Conservation (phyloP, 2,329 filamentous ascomycete species). For the Ophiocordyceps robertsii region DNA sequence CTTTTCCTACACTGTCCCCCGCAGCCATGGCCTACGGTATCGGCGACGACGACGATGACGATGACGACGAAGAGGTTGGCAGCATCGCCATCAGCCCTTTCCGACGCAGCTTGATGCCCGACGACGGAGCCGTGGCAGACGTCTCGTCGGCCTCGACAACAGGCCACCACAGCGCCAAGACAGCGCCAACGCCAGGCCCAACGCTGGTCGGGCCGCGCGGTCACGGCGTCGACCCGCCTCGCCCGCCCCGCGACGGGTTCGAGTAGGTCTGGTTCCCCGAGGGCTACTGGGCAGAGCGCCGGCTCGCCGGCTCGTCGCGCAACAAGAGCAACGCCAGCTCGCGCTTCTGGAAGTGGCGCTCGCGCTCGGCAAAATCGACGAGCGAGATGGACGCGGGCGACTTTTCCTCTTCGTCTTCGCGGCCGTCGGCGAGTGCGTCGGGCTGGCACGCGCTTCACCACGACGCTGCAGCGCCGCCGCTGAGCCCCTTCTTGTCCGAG, state of each 20-base stretch:
- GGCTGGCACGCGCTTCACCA: not conserved
- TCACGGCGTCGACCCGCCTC: conserved; percentile 34
- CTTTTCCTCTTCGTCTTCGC: conserved; percentile 10
- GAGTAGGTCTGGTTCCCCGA: conserved; percentile 53
- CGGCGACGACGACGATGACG: conserved; percentile 1
- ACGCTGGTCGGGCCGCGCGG: not conserved
- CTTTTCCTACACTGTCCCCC: conserved; percentile 4
- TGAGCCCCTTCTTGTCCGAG: conserved; percentile 33
- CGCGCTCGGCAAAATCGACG: conserved; percentile 21
- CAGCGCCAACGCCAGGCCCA: not conserved
- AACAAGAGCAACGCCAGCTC: conserved; percentile 19
- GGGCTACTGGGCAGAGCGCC: conserved; percentile 50
- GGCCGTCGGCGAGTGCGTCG: conserved; percentile 8
- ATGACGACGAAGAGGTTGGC: not conserved
- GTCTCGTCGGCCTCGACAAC: conserved; percentile 2
- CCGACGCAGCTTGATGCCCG: conserved; percentile 3
- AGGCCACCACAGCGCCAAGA: not conserved
- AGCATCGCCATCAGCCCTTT: not conserved
- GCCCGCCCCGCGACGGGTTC: conserved; percentile 36
- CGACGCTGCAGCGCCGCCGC: conserved; percentile 8
- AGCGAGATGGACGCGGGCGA: conserved; percentile 17
- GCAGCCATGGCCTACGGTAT: not conserved
- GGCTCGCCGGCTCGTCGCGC: conserved; percentile 8
- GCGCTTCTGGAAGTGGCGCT: conserved; percentile 27
- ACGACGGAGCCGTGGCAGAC: conserved; percentile 1